phyloP scores from a whole-genome alignment of 345 rosid genomes.

The Eucalyptus sp. region DNA sequence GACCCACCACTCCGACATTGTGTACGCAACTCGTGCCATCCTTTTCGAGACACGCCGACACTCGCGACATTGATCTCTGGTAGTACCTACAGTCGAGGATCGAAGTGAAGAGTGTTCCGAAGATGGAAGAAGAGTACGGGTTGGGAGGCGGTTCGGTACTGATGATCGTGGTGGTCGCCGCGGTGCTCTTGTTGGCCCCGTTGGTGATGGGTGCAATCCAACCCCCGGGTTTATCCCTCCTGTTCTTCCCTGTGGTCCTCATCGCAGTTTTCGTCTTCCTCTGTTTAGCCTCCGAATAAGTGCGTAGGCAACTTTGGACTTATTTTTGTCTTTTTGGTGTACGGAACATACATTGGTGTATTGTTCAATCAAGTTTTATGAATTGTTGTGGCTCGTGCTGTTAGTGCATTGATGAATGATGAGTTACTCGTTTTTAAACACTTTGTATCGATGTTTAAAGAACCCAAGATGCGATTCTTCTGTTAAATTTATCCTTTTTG shows the following conservation, averaged over 20 bases:
- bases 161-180: constrained; percentile 10
- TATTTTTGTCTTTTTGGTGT: neutral
- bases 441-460: neutral
- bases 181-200: constrained; percentile 7
- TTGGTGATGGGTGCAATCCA: constrained; percentile 10
- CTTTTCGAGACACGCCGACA: neutral
- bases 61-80: neutral
- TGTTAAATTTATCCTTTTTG: neutral
- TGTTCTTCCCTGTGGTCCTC: constrained; percentile 8
- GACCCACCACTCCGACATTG: neutral
- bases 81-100: neutral
- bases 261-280: constrained; percentile 5
- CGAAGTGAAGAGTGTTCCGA: neutral
- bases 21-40: neutral
- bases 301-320: neutral
- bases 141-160: constrained; percentile 5
- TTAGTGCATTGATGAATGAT: neutral
- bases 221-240: constrained; percentile 7
- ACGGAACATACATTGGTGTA: neutral
- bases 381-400: neutral
- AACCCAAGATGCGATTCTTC: neutral
- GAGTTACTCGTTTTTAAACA: neutral
- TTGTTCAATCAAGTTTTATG: neutral
- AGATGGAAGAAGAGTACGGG: constrained; percentile 6
- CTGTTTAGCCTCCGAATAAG: constrained; percentile 2